A percentile compares a stretch with the other conserved stretches of the same genome.
These are phyloP conservation scores for Arxiozyma bovina DNA, from an alignment of 1,139 yeast genomes.

Conservation along the genomic window DNA sequence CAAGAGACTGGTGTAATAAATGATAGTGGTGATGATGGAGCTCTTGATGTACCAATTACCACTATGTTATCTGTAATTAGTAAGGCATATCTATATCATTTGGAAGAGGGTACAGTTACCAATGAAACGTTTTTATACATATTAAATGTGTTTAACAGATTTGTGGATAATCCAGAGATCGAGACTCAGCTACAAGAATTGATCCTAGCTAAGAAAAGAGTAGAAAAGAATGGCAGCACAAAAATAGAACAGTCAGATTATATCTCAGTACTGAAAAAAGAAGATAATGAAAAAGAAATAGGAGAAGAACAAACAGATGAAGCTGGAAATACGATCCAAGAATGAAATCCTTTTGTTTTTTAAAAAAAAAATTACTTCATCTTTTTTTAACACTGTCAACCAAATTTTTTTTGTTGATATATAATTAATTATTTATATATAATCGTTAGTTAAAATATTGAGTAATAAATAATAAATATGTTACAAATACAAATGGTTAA, in stretches of 20 bases:
- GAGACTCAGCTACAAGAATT: slow-evolving; percentile 35
- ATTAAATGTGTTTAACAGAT: slow-evolving; percentile 42
- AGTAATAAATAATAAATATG: not conserved
- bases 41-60: slow-evolving; percentile 13
- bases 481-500: not conserved
- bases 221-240: slow-evolving; percentile 13
- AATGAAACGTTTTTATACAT: slow-evolving; percentile 40
- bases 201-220: slow-evolving; percentile 30
- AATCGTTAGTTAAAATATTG: not conserved
- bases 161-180: slow-evolving; percentile 36
- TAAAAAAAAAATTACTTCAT: too few species aligned
- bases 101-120: slow-evolving; percentile 35
- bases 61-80: slow-evolving; percentile 62
- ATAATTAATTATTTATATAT: too few species aligned
- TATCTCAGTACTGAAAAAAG: not conserved
- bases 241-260: not conserved
- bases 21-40: not conserved
- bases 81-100: slow-evolving; percentile 60
- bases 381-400: not conserved
- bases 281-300: not conserved
- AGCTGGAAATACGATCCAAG: not conserved
- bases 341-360: too few species aligned
- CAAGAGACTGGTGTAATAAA: not conserved
- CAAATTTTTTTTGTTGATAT: too few species aligned
- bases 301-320: not conserved